Evolutionary conservation across 345 rosid species (phyloP), one percentile per base, ranked within the genome.

Genomic region (Arabidopsis arenosa): DNA sequence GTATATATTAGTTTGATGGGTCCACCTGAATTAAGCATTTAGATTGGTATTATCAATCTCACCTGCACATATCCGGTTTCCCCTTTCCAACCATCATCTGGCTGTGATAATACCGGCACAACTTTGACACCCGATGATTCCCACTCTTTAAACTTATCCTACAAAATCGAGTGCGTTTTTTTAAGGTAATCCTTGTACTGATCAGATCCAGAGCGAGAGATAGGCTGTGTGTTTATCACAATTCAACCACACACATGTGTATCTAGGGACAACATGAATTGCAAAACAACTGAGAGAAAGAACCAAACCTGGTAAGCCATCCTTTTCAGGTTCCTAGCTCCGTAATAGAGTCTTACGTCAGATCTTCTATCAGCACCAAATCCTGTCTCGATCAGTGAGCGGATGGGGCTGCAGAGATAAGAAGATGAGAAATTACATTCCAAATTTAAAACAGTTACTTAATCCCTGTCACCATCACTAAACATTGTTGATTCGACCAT

Each of bases 1-100:
- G 9, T 41, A 28, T 18, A 44, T 54, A 64, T 74, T 4, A 68
- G 60, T 28, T n/a, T 68, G 75, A 32, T 23, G 26, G 2, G 1
- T 68, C 9, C 51, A 52, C 14, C 3, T 26, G 58, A 39, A 62
- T 35, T 67, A 43, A n/a, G 15, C 40, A 32, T 23, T 26, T 59
- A 48, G 57, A 51, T 18, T 40, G 18, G 32, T 33, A 35, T 63
- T 35, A 51, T 68, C 63, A 40, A 12, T 17, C 63, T 66, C 74
- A 90, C 97, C 99, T 95, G 99, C 51, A 95, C 96, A 49, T 83
- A 90, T 76, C 98, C 98, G 66, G 79, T 88, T 89, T 95, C 96
- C 33, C 99, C 99, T 0, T 44, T 83, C 98, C 99, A 90, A 33
- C 81, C 66, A 81, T 82, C 87, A 79, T 84, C 93, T 59, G 98